Evolutionary conservation across 2,329 filamentous ascomycete species (phyloP), one percentile per base, ranked within the genome.

Genomic region (Penicillium sp.): DNA sequence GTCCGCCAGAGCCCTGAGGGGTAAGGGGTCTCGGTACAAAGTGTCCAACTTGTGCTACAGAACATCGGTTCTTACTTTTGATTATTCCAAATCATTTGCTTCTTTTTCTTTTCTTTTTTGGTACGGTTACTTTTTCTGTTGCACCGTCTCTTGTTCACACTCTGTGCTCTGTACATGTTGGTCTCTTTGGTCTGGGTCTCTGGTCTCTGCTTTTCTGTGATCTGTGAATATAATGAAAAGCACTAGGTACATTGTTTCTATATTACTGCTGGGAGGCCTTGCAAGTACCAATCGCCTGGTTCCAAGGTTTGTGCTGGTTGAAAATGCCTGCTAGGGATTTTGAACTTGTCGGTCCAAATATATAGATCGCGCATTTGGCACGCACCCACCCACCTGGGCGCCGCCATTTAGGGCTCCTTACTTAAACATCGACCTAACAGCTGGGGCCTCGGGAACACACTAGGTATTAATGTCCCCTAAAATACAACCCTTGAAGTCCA

Each of bases 1-100:
- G 44, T 52, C 50, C 44, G 36, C 50, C 50, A 47, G 32, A 29
- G 43, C 49, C 39, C 49, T 45, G 40, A n/a, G 22, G 43, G 22
- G 43, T 32, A 43, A 32, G 31, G 43, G 43, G 49, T 43, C 27
- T 36, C 24, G 32, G 29, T 21, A 52, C 44, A 43, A 52, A 18
- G 36, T 52, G 27, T 31, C 32, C 5, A 31, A 24, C 36, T 32
- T 40, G 50, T 52, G 47, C 36, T 38, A 52, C 50, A 38, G 47
- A 43, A 43, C 29, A 11, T 21, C 50, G 40, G 9, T 34, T 36
- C 44, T 48, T 22, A 48, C 21, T 43, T 52, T 31, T 16, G 22
- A 18, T 9, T 36, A 47, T 27, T 38, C 21, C 43, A 52, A 40
- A 29, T 52, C 9, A n/a, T 43, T 29, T 13, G 22, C 46, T 18